Evolutionary conservation across 352 stramenopile species (phyloP), one percentile per base, ranked within the genome.

Genomic region (Aphanomyces euteiches): DNA sequence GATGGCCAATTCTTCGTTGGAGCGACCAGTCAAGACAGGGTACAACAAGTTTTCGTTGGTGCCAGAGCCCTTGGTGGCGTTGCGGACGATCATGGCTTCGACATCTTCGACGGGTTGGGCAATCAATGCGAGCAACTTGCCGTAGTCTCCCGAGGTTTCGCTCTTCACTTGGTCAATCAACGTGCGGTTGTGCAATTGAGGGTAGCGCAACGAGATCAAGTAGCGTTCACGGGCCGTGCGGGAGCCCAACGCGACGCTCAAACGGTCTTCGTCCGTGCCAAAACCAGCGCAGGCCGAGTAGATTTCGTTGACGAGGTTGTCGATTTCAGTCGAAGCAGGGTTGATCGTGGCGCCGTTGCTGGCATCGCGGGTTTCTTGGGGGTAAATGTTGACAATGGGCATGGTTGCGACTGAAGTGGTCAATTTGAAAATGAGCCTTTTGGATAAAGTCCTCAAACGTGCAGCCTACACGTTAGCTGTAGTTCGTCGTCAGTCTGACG

Each of bases 1-100:
- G 75, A 91, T 81, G 38, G 78, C 78, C 40, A 93, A 72, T 72
- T 93, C 85, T 38, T 89, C 78, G 57, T 87, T 86, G 17, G 81
- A 87, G 73, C 85, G 82, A n/a, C 83, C 83, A 36, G 89, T 56
- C 6, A 93, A 45, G 36, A 93, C 82, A 76, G 83, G 80, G 72
- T 87, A 89, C 56, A 90, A 56, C 17, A 88, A 68, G 47, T 88
- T 78, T 47, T 90, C 82, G 4, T 79, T 84, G 0, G 81, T 88
- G 56, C 81, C 82, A 1, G 61, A 66, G 36, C 81, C 81, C 56
- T 84, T 79, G 72, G 81, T 87, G 12, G 83, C 83, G 65, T 90
- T 69, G 75, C 81, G 83, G 41, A 90, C 53, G 56, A 90, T 83
- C 72, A 79, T 81, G 17, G 83, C 76, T 72, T 90, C 83, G 47